phyloP scores from a whole-genome alignment of 257 asterid species.

The Solanum arcanum region DNA sequence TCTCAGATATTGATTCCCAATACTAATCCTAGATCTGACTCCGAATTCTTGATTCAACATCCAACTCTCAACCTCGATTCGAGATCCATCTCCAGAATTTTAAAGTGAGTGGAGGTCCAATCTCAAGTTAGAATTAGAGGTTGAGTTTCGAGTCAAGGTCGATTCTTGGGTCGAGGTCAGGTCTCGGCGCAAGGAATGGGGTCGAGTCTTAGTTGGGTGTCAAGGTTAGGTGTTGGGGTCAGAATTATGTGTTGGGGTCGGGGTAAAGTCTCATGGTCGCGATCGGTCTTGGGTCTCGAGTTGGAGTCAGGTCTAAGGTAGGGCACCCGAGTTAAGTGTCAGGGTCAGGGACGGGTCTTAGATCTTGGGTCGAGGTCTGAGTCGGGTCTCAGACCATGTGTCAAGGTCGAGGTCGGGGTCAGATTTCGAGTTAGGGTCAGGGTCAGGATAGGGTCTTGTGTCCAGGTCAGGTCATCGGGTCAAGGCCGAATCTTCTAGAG shows the following conservation, averaged over 20 bases:
- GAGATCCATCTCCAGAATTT: background rate
- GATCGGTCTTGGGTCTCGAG: background rate
- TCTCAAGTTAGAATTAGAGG: background rate
- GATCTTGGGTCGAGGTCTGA: too few species aligned
- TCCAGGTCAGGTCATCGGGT: background rate
- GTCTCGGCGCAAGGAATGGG: background rate
- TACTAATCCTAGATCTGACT: background rate
- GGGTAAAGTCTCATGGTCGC: background rate
- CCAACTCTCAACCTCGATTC: background rate
- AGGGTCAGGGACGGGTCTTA: too few species aligned
- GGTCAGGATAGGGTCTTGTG: background rate
- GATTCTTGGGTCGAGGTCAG: background rate
- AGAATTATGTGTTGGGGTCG: background rate
- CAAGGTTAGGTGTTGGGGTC: background rate
- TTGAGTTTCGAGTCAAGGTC: background rate
- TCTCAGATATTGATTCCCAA: background rate
- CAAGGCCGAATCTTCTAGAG: background rate
- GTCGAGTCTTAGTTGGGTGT: background rate
- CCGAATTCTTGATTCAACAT: background rate
- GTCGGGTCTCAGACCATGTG: background rate
- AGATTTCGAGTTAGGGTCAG: background rate
- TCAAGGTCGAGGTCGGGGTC: background rate
- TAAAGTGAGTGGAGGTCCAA: background rate
- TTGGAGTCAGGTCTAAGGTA: background rate
- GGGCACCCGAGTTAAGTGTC: background rate